Conservation (phyloP, 2,329 filamentous ascomycete species). For the Ilyonectria mors-panacis region DNA sequence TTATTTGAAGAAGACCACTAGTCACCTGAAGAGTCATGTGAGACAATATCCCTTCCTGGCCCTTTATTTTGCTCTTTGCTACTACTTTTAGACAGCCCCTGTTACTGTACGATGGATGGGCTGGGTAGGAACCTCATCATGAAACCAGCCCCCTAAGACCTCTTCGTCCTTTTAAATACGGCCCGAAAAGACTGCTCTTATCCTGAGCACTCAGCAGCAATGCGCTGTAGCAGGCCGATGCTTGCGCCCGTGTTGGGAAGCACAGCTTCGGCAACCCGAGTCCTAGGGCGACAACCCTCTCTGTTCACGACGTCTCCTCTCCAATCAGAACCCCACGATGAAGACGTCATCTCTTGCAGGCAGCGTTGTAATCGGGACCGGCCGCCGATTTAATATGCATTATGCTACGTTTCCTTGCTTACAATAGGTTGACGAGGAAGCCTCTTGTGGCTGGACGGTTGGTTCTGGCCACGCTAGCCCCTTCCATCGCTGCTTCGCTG, state of each 20-base stretch:
- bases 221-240: not conserved
- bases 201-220: not conserved
- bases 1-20: not conserved
- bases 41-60: not conserved
- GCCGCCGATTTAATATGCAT: slow-evolving; percentile 3
- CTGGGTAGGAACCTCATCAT: not conserved
- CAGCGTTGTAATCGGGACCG: slow-evolving; percentile 12
- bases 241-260: not conserved
- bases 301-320: not conserved
- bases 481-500: not conserved
- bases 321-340: slow-evolving; percentile 2
- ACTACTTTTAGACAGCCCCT: not conserved
- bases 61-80: not conserved
- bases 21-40: not conserved
- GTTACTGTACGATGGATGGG: not conserved
- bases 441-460: not conserved
- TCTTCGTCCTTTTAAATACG: not conserved
- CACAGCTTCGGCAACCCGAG: not conserved
- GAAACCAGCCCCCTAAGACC: not conserved
- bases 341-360: not conserved
- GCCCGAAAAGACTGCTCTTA: not conserved
- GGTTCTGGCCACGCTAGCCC: not conserved
- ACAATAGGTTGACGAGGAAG: not conserved
- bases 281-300: not conserved
- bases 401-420: not conserved